Evolutionary conservation across 2,329 filamentous ascomycete species (phyloP).

Genomic region (Leptosphaerulina australis): DNA sequence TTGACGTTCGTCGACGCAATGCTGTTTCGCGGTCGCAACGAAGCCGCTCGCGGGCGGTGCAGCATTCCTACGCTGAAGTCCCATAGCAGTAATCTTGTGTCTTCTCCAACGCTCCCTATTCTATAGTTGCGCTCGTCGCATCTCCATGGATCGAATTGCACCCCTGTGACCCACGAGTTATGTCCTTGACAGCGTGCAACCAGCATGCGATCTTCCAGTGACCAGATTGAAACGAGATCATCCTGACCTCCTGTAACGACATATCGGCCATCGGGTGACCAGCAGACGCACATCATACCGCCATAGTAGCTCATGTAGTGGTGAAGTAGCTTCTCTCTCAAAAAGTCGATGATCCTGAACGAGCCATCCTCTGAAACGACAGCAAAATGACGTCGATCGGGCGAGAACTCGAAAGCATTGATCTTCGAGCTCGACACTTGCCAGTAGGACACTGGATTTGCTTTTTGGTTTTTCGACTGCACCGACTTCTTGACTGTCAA

Average conservation of each 20-base stretch:
- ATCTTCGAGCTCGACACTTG: constrained; percentile 89
- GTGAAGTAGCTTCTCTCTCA: constrained; percentile 88
- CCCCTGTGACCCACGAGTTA: constrained; percentile 90
- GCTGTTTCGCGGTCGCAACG: constrained; percentile 62
- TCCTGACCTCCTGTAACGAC: constrained; percentile 95
- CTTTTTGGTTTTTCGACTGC: constrained; percentile 89
- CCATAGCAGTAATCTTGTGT: constrained; percentile 89
- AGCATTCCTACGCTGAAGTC: constrained; percentile 98
- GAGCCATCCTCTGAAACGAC: constrained; percentile 91
- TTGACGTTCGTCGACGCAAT: constrained; percentile 57
- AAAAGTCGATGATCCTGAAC: constrained; percentile 86
- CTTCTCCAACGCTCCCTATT: constrained; percentile 94
- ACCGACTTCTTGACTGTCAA: constrained; percentile 88
- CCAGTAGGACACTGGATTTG: constrained; percentile 91
- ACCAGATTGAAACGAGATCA: constrained; percentile 96
- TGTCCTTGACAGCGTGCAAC: constrained; percentile 94
- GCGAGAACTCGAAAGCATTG: constrained; percentile 90
- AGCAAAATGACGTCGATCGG: constrained; percentile 83
- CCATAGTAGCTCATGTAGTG: constrained; percentile 93
- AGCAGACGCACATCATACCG: constrained; percentile 89
- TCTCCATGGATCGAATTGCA: constrained; percentile 95
- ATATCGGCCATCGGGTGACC: constrained; percentile 97
- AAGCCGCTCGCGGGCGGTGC: constrained; percentile 78
- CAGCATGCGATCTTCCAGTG: constrained; percentile 78
- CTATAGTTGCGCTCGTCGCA: constrained; percentile 95